Base-by-base conservation (phyloP, 2,329 filamentous ascomycete species). In the Ceratocystiopsis brevicomis region DNA sequence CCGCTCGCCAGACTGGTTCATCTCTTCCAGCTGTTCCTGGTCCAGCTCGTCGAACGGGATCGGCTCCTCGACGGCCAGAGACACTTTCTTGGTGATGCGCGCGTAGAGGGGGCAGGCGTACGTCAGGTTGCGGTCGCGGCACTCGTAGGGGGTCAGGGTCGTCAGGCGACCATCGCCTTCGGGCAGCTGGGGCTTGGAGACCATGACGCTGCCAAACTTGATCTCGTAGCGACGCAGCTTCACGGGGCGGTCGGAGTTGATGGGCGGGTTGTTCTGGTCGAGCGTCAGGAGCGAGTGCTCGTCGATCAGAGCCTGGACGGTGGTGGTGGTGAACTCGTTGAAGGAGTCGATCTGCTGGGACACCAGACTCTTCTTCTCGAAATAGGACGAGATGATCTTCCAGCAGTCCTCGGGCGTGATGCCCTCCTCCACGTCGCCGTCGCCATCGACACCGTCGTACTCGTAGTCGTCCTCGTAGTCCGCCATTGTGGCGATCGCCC, bases 361-460 rank as follows among this genome's bases (percentile, higher is more conserved):
- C 18, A 94, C 90, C 32, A 98, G 72, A 55, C 90, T 88, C 64
- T 96, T 98, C 49, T 78, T 74, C 53, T 95, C 85, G 65, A 98
- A 98, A 68, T 95, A 96, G 11, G 90, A 82, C 45, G 83, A 86
- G 59, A 98, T 96, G 56, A 96, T 88, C 51, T 81, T 82, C 90
- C 92, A 98, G 68, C 86, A 95, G 64, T 98, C 92, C 66, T 96
- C 90, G 48, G 87, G 84, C 21, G 87, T 94, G 64, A 96, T 94
- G 53, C 68, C 65, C 48, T 78, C 73, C 48, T 81, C 76, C 46
- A 71, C 75, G 53, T 80, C 81, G 48, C 79, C 78, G 57, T 85
- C 83, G 49, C 77, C 71, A 42, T 72, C 68, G 44, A 73, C 69
- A 54, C 69, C 44, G 38, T 52, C 54, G 43, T 56, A 56, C 48